Evolutionary conservation across 1,284 basidiomycete genomes (phyloP).

Genomic region (Sanguinoderma infundibulare): DNA sequence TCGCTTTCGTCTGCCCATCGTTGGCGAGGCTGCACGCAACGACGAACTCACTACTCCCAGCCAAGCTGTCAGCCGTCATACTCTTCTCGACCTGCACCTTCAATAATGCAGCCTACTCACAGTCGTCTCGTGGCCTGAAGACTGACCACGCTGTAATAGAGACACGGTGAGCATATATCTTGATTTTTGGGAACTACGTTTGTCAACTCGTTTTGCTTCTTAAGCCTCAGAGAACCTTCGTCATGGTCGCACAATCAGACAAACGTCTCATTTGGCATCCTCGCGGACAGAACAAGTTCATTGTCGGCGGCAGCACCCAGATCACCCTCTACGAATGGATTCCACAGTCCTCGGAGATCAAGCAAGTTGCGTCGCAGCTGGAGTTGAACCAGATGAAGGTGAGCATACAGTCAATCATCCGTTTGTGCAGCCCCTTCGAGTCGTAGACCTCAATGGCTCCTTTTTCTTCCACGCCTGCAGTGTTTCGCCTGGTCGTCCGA

Average conservation of each 20-base stretch:
- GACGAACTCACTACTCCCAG: too few relatives aligned
- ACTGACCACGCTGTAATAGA: too few relatives aligned
- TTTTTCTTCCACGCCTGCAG: slow-evolving; percentile 39
- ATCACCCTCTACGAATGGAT: slow-evolving; percentile 80
- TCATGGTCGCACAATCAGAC: slow-evolving; percentile 52
- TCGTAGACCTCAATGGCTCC: slow-evolving; percentile 18
- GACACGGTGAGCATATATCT: too few relatives aligned
- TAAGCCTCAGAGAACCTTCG: too few relatives aligned
- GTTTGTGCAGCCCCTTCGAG: background rate
- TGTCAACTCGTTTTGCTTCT: too few relatives aligned
- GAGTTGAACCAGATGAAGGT: slow-evolving; percentile 79
- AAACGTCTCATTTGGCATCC: slow-evolving; percentile 79
- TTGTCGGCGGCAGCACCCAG: slow-evolving; percentile 76
- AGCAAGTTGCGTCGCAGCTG: slow-evolving; percentile 71
- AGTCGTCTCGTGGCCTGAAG: too few relatives aligned
- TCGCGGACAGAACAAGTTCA: slow-evolving; percentile 67
- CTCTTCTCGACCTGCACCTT: too few relatives aligned
- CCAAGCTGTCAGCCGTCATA: too few relatives aligned
- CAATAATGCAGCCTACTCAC: too few relatives aligned
- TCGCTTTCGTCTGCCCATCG: too few relatives aligned
- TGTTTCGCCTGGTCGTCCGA: slow-evolving; percentile 84
- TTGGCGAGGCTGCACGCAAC: too few relatives aligned
- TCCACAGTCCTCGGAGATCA: slow-evolving; percentile 65
- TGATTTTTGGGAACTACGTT: too few relatives aligned
- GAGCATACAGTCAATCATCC: slow-evolving; percentile 7